These are phyloP conservation scores for Herpetospermum pedunculosum DNA, from an alignment of 306 rosid species.

Conservation along the genomic window DNA sequence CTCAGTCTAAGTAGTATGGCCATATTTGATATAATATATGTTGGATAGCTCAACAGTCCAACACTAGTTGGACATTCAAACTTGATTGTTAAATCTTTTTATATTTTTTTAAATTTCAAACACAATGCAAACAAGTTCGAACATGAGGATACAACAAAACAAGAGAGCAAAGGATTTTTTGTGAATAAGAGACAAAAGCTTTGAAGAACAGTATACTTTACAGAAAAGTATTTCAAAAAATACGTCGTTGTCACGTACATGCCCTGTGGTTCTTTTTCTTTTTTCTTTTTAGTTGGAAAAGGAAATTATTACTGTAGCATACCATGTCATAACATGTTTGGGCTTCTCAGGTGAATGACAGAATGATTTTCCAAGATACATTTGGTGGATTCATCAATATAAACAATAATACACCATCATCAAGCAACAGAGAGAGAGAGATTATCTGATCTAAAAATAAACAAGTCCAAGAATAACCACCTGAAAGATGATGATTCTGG, in stretches of 20 bases:
- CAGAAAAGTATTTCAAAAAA: neutral
- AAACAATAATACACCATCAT: neutral
- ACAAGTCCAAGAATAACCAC: constrained; percentile 18
- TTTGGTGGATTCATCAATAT: neutral
- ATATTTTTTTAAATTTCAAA: neutral
- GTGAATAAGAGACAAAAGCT: neutral
- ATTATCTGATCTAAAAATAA: neutral
- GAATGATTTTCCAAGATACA: neutral
- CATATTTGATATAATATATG: neutral
- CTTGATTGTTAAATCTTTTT: neutral
- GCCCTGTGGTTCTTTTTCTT: neutral
- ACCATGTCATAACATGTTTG: neutral
- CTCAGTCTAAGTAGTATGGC: neutral
- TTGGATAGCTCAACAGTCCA: neutral
- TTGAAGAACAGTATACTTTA: neutral
- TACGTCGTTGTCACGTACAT: neutral
- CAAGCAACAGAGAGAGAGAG: neutral
- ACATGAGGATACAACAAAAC: neutral
- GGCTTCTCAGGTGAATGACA: neutral
- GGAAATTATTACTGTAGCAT: neutral
- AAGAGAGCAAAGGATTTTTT: neutral
- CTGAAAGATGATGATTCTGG: constrained; percentile 88
- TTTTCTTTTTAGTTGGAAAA: neutral
- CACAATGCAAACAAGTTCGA: neutral
- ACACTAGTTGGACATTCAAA: neutral